Conservation (phyloP, 805 yeast species). For the Cyberlindnera mycetangii region DNA sequence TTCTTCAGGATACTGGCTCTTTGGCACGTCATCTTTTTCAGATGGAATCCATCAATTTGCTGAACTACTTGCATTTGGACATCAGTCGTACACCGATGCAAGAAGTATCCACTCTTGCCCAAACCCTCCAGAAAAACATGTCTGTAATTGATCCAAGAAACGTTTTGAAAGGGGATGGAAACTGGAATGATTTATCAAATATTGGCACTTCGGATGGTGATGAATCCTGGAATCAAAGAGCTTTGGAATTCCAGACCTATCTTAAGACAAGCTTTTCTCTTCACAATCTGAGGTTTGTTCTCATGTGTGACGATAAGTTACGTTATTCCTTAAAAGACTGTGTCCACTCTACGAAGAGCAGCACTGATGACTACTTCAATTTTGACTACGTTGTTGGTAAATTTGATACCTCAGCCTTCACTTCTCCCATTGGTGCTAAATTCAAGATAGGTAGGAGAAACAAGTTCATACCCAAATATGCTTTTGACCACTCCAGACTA, state of each 20-base stretch:
- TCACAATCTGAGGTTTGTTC: constrained; percentile 33
- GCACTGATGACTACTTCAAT: constrained; percentile 41
- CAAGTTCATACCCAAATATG: constrained; percentile 35
- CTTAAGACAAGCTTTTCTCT: constrained; percentile 29
- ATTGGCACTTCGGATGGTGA: constrained; percentile 32
- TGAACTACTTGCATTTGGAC: constrained; percentile 45
- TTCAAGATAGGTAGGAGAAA: constrained; percentile 26
- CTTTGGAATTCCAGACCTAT: constrained; percentile 35
- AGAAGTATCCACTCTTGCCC: constrained; percentile 44
- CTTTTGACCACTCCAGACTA: constrained; percentile 29
- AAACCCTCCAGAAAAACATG: constrained; percentile 37
- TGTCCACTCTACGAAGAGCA: not conserved
- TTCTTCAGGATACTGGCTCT: constrained; percentile 21
- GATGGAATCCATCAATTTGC: constrained; percentile 41
- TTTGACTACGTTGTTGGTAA: constrained; percentile 36
- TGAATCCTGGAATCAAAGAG: constrained; percentile 42
- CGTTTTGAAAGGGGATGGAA: constrained; percentile 41
- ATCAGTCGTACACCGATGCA: constrained; percentile 38
- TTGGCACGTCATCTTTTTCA: constrained; percentile 46
- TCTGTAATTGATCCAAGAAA: constrained; percentile 32
- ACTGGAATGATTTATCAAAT: constrained; percentile 20
- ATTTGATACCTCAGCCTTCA: constrained; percentile 6
- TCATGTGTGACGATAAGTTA: constrained; percentile 30
- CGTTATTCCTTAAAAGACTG: not conserved
- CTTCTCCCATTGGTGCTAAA: not conserved